Percentiles rank a stretch among this genome's conserved stretches.
Conservation (phyloP, 202 grass and related monocot genomes). For the Setaria italica region DNA sequence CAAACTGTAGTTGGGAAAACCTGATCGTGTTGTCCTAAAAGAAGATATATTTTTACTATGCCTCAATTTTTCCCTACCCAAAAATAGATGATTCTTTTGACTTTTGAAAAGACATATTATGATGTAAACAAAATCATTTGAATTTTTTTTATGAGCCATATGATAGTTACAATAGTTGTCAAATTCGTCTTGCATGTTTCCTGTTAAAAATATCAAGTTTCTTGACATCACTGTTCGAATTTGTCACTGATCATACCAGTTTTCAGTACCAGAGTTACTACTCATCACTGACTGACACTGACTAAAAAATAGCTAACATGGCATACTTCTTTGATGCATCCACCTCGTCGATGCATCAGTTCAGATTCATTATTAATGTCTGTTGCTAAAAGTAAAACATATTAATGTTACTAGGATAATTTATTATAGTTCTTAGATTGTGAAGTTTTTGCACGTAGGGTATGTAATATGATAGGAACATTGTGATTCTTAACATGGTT, state of each 20-base stretch:
- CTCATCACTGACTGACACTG: neutral
- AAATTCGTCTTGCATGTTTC: neutral
- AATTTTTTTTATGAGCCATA: slow-evolving; percentile 13
- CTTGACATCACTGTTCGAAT: slow-evolving; percentile 4
- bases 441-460: neutral
- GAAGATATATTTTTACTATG: neutral
- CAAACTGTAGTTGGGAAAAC: slow-evolving; percentile 28
- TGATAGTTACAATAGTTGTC: slow-evolving; percentile 9
- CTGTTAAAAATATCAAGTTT: slow-evolving; percentile 1
- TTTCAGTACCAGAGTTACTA: neutral
- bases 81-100: slow-evolving; percentile 20
- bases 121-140: neutral
- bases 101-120: slow-evolving; percentile 6
- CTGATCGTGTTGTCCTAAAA: slow-evolving; percentile 2
- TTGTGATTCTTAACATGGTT: slow-evolving; percentile 13
- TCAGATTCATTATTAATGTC: neutral
- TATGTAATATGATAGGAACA: neutral
- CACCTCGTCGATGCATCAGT: neutral
- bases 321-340: neutral
- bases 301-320: neutral
- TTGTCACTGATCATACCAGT: neutral
- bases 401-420: neutral
- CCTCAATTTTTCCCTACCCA: neutral
- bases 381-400: slow-evolving; percentile 12
- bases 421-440: neutral